A percentile compares a stretch with the other conserved stretches of the same genome.
Evolutionary conservation across 192 early-diverging fungal species (phyloP).

Genomic region (Coemansia sp.): DNA sequence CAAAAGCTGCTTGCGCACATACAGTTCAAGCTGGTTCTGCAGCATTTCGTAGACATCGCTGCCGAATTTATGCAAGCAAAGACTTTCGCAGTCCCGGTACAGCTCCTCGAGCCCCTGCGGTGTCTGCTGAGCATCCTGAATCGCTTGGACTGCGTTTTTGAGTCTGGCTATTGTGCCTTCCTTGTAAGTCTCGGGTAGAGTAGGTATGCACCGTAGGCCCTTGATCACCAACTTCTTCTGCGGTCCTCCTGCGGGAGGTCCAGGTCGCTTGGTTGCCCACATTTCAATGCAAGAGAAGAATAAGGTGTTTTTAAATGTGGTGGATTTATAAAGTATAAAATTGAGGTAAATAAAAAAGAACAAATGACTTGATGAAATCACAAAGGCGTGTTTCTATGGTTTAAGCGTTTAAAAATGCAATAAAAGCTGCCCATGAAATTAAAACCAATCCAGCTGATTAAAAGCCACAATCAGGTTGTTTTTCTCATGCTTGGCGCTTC

Average conservation of each 20-base stretch:
- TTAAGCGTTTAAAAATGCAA: too few species aligned
- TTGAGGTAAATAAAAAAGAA: too few species aligned
- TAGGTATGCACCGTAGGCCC: conserved; percentile 33
- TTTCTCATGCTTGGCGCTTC: too few species aligned
- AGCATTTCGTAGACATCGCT: conserved; percentile 63
- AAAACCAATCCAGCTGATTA: too few species aligned
- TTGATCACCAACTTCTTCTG: conserved; percentile 44
- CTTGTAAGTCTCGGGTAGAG: conserved; percentile 69
- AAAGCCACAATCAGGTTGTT: too few species aligned
- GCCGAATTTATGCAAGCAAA: conserved; percentile 74
- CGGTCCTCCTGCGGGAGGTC: conserved; percentile 26
- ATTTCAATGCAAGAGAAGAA: conserved; percentile 15
- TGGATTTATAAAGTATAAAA: background rate
- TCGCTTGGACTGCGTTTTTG: conserved; percentile 69
- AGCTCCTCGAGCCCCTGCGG: conserved; percentile 76
- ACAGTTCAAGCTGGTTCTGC: conserved; percentile 56
- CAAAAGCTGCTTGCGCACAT: conserved; percentile 56
- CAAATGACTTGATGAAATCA: too few species aligned
- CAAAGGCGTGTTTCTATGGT: too few species aligned
- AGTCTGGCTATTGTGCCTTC: conserved; percentile 64
- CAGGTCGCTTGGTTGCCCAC: conserved; percentile 50
- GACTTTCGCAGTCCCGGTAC: conserved; percentile 81
- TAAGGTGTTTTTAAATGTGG: background rate
- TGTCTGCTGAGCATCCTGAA: conserved; percentile 63
- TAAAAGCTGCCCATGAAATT: too few species aligned